Percentiles rank a stretch among this genome's conserved stretches.
Evolutionary conservation across 2,329 filamentous ascomycete genomes (phyloP).

Genomic region (Cercospora brassicicola): DNA sequence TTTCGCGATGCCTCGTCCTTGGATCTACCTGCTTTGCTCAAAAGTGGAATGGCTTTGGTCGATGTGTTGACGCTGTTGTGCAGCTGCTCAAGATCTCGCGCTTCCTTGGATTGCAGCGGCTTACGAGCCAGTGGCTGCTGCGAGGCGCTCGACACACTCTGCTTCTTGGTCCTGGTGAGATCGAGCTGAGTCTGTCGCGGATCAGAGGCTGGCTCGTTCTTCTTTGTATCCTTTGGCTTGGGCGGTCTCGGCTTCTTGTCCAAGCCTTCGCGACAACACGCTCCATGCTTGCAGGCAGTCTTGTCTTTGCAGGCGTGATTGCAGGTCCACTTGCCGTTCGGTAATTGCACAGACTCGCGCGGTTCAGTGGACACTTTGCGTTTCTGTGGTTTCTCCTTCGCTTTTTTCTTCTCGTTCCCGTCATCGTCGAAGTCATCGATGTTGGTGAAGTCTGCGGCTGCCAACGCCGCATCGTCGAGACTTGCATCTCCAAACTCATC

Average conservation of each 20-base stretch:
- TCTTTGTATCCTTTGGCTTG: slow-evolving; percentile 43
- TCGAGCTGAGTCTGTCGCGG: slow-evolving; percentile 36
- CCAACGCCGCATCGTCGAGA: slow-evolving; percentile 56
- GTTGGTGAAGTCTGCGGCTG: slow-evolving; percentile 47
- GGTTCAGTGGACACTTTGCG: slow-evolving; percentile 11
- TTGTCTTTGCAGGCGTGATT: slow-evolving; percentile 69
- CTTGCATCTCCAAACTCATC: slow-evolving; percentile 58
- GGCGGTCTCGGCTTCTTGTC: slow-evolving; percentile 60
- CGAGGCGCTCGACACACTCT: background rate
- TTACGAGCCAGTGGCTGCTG: slow-evolving; percentile 9
- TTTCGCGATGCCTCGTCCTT: background rate
- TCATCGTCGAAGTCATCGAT: slow-evolving; percentile 53
- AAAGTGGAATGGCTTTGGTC: slow-evolving; percentile 24
- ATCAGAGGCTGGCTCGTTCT: slow-evolving; percentile 21
- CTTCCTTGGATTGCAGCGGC: slow-evolving; percentile 18
- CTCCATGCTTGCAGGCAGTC: slow-evolving; percentile 61
- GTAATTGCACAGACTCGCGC: slow-evolving; percentile 54
- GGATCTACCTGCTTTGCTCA: background rate
- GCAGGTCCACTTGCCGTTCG: slow-evolving; percentile 73
- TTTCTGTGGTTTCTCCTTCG: slow-evolving; percentile 7
- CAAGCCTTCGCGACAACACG: slow-evolving; percentile 69
- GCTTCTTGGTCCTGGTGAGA: slow-evolving; percentile 27
- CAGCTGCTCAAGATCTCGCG: slow-evolving; percentile 25
- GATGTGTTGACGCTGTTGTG: slow-evolving; percentile 31
- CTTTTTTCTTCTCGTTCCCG: slow-evolving; percentile 14